Percentiles rank a stretch among this genome's conserved stretches.
Conservation (phyloP, 2,329 filamentous ascomycete genomes). For the Fusarium sp. region DNA sequence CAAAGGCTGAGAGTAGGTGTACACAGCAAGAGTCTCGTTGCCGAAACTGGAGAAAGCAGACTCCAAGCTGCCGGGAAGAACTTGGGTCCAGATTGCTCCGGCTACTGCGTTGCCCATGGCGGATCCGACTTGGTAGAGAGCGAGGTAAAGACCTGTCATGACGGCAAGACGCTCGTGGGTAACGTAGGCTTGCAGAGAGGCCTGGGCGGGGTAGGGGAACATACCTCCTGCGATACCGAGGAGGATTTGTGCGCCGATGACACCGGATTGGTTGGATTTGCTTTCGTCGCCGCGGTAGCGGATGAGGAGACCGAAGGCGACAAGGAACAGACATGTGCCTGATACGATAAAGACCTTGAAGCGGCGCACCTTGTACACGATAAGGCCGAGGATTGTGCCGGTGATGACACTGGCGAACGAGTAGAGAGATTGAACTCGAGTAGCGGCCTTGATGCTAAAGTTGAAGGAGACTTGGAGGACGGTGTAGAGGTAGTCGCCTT, state of each 20-base stretch:
- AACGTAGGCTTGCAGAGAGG: conserved; percentile 56
- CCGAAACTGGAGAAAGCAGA: conserved; percentile 48
- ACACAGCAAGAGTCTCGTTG: conserved; percentile 53
- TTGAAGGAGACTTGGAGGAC: conserved; percentile 71
- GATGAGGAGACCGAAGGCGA: conserved; percentile 74
- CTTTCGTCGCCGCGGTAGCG: conserved; percentile 66
- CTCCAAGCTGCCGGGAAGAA: conserved; percentile 60
- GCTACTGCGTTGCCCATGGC: conserved; percentile 70
- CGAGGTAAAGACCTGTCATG: conserved; percentile 71
- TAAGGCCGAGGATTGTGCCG: conserved; percentile 65
- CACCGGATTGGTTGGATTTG: conserved; percentile 60
- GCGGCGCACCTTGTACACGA: conserved; percentile 67
- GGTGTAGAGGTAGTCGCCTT: conserved; percentile 73
- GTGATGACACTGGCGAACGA: conserved; percentile 66
- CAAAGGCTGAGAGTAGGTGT: conserved; percentile 54
- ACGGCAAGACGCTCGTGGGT: conserved; percentile 68
- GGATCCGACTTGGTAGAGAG: conserved; percentile 71
- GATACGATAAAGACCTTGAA: conserved; percentile 72
- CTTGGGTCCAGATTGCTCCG: conserved; percentile 71
- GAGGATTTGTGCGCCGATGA: conserved; percentile 71
- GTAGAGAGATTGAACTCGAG: conserved; percentile 70
- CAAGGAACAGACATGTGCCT: conserved; percentile 70
- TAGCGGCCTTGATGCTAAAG: conserved; percentile 66
- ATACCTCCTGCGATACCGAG: conserved; percentile 72
- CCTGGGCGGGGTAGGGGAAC: conserved; percentile 65